Conservation (phyloP, 1,284 basidiomycete species). For the Pseudozyma thailandica region DNA sequence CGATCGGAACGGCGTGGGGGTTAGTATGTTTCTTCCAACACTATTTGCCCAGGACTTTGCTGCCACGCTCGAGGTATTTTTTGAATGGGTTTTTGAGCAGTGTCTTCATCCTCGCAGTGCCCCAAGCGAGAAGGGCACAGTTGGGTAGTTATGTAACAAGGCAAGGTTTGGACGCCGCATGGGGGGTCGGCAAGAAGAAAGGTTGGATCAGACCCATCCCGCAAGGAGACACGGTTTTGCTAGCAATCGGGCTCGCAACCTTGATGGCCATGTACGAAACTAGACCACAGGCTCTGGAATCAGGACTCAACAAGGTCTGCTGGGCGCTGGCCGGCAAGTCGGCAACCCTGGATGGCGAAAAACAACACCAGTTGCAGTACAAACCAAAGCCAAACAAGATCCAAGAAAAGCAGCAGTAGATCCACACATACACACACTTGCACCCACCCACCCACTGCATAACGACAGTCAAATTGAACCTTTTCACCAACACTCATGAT, state of each 20-base stretch:
- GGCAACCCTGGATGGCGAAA: conserved; percentile 19
- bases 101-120: conserved; percentile 57
- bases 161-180: conserved; percentile 32
- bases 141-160: conserved; percentile 50
- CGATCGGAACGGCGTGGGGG: conserved; percentile 59
- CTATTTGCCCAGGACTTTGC: conserved; percentile 51
- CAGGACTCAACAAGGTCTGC: conserved; percentile 9
- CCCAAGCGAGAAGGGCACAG: conserved; percentile 35
- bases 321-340: conserved; percentile 20
- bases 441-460: neutral
- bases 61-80: conserved; percentile 53
- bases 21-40: conserved; percentile 60
- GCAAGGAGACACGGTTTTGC: conserved; percentile 41
- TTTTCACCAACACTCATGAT: too few species aligned
- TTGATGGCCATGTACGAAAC: conserved; percentile 50
- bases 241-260: conserved; percentile 44
- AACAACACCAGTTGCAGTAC: conserved; percentile 24
- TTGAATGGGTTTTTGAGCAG: conserved; percentile 56
- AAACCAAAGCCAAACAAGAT: neutral
- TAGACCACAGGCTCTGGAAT: conserved; percentile 30
- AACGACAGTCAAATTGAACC: neutral
- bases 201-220: conserved; percentile 27
- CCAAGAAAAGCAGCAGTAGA: conserved; percentile 19
- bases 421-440: neutral
- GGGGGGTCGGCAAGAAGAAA: conserved; percentile 30